Evolutionary conservation across 257 asterid genomes (phyloP), one percentile per base, ranked within the genome.

Genomic region (Salvia splendens): DNA sequence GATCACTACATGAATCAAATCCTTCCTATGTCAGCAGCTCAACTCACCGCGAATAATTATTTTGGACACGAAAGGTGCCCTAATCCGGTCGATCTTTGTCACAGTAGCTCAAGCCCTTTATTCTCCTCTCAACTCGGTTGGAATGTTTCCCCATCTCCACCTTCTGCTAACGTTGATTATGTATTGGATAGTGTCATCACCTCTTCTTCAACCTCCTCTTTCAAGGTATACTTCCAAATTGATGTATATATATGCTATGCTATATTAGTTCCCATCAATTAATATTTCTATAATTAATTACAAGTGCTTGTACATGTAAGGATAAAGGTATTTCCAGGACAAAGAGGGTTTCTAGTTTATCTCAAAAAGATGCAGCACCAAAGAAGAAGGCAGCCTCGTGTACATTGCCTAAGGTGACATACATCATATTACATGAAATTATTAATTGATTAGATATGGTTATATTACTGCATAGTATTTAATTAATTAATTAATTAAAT

Each of bases 351-450:
- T 30, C 30, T 30, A 32, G 14, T 63, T 63, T 57, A 7, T 63
- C 68, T 16, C 57, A 28, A 4, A 63, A 33, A n/a, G 12, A 35
- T 6, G 60, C 1, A 64, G 70, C 70, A 46, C 10, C 16, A 12
- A 65, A 65, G 40, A 65, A 42, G 50, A 65, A 20, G 70, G 50
- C 70, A 3, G 24, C 9, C 36, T 35, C 49, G 35, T 49, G 17
- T 50, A 8, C 36, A 65, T 65, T 65, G 50, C 70, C 70, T 65
- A 65, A 65, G 60, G 70, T 65, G 50, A 63, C 24, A 28, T 24
- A n/a, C 33, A 24, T 24, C 30, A 24, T 24, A 24, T 3, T 24
- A 24, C 30, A 24, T 0, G 30, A 24, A 24, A 24, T 24, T 24
- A 24, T 24, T 24, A 24, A 24, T 24, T 24, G 30, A 24, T 24